These are phyloP conservation scores for Metschnikowia lachancei DNA, from an alignment of 805 yeast genomes.

Conservation along the genomic window DNA sequence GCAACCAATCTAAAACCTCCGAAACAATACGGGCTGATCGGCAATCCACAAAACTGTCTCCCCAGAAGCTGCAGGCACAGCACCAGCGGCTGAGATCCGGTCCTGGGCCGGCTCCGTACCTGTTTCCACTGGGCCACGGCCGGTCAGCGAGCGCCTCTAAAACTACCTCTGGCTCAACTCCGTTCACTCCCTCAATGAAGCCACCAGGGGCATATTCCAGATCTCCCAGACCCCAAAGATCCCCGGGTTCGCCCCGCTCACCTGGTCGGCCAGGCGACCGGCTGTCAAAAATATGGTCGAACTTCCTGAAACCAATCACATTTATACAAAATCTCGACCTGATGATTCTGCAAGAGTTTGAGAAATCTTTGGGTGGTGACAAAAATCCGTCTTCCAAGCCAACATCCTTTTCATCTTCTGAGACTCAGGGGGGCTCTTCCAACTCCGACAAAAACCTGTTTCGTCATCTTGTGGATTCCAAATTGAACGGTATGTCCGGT, in stretches of 20 bases:
- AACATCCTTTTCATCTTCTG: not conserved
- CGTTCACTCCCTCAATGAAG: too few relatives aligned
- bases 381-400: not conserved
- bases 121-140: too few relatives aligned
- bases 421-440: not conserved
- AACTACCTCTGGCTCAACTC: too few relatives aligned
- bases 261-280: constrained; percentile 1
- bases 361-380: constrained; percentile 22
- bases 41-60: not conserved
- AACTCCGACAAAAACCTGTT: not conserved
- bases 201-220: too few relatives aligned
- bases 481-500: not conserved
- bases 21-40: not conserved
- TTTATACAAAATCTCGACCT: constrained; percentile 67
- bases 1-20: not conserved
- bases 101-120: too few relatives aligned
- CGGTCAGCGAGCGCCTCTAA: too few relatives aligned
- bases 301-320: constrained; percentile 52
- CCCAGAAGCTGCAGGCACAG: not conserved
- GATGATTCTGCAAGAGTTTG: constrained; percentile 63
- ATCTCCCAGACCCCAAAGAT: too few relatives aligned
- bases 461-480: constrained; percentile 4
- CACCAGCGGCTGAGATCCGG: too few relatives aligned
- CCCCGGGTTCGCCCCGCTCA: too few relatives aligned
- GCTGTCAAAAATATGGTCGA: constrained; percentile 20